Evolutionary conservation across 176 grass and related monocot genomes (phyloP), one percentile per base, ranked within the genome.

Genomic region (Zoysia pacifica): DNA sequence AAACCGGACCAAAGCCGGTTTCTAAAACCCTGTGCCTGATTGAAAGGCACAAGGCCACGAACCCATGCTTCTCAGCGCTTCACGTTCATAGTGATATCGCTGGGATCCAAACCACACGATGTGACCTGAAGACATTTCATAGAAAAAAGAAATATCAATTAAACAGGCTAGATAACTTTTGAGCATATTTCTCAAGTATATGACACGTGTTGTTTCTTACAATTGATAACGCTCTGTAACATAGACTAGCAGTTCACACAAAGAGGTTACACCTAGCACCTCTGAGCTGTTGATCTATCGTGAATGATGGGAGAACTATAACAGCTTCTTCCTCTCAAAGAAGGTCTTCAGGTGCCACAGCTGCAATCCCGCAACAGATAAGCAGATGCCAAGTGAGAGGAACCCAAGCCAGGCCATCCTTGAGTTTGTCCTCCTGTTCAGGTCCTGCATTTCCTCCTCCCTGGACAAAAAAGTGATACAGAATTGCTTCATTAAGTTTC

Each of bases 361-460:
- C 28, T 28, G 28, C 28, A 28, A 28, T 28, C 28, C 28, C 28
- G 28, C 28, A 28, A 28, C 28, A 28, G 28, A 28, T 28, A 28
- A 28, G 28, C 28, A 28, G 28, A 28, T 28, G 28, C 28, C 28
- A 28, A 28, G 28, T 28, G 28, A 28, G 28, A 28, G 28, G 28
- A 28, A 28, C 28, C 28, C 28, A 28, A 28, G 28, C 28, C 28
- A 28, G 28, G 28, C 28, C 28, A 28, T 28, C 28, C 28, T 28
- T 28, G 28, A 28, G 28, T 28, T 28, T 28, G 28, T 28, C 28
- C 28, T 28, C 28, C 28, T 48, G 38, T 97, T 97, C 80, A 97
- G 67, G 48, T 97, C 77, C 65, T 97, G 94, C 94, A 97, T 97
- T 74, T 97, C 87, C 84, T 94, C 91, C 85, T 97, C 94, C 87